Percentiles rank a stretch among this genome's conserved stretches.
Evolutionary conservation across 129 eudicot species (phyloP).

Genomic region (Centaurea solstitialis): DNA sequence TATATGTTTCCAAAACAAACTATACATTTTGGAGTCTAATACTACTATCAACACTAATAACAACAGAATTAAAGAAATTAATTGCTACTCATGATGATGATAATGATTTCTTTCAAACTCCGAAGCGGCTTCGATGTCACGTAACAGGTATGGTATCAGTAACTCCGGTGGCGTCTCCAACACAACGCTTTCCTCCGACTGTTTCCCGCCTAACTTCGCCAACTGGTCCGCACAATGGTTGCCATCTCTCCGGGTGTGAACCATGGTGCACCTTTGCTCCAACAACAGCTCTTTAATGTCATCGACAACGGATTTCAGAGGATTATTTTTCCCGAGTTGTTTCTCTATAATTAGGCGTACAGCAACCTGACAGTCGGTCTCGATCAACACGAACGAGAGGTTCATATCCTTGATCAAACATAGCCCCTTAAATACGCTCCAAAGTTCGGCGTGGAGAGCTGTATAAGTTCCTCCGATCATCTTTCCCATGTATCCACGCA

Average conservation of each 20-base stretch:
- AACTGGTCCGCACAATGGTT: constrained; percentile 25
- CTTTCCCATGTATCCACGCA: constrained; percentile 28
- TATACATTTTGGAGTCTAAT: too few species aligned
- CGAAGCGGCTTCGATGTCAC: too few species aligned
- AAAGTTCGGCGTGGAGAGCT: constrained; percentile 2
- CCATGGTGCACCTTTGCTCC: not conserved
- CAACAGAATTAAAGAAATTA: too few species aligned
- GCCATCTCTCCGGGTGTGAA: constrained; percentile 21
- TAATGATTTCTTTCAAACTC: too few species aligned
- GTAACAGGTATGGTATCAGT: constrained; percentile 14
- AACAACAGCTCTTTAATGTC: not conserved
- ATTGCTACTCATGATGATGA: too few species aligned
- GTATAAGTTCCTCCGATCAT: not conserved
- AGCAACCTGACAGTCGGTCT: constrained; percentile 7
- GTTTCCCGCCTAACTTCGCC: constrained; percentile 11
- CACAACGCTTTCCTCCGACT: not conserved
- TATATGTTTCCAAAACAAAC: too few species aligned
- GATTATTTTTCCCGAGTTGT: not conserved
- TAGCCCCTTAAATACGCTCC: not conserved
- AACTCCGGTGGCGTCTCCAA: constrained; percentile 4
- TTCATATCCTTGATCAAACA: not conserved
- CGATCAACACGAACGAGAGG: not conserved
- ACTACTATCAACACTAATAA: too few species aligned
- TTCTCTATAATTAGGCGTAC: not conserved
- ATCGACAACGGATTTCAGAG: not conserved